Conservation (phyloP, 1,284 basidiomycete genomes). For the Chiua sp. region DNA sequence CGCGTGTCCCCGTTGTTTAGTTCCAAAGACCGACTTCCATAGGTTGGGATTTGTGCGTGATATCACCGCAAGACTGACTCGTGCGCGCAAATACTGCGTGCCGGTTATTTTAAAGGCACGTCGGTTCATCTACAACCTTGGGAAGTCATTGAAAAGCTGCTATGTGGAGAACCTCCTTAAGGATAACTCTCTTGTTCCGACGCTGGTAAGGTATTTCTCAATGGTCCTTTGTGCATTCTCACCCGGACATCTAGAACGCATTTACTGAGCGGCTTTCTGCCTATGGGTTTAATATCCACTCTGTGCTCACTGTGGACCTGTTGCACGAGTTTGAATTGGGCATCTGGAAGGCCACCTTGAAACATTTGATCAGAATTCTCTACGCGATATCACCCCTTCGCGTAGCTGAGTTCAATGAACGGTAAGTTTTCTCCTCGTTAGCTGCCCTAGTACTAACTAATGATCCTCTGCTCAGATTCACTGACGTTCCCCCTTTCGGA, state of each 20-base stretch:
- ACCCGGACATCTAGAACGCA: not conserved
- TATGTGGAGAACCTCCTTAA: constrained; percentile 8
- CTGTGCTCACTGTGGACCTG: constrained; percentile 2
- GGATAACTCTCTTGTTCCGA: constrained; percentile 11
- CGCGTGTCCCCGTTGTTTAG: no score
- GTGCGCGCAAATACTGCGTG: no score
- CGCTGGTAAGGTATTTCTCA: not conserved
- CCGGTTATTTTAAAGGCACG: not conserved
- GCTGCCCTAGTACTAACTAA: no score
- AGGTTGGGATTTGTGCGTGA: no score
- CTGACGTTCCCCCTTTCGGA: no score
- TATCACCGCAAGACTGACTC: no score
- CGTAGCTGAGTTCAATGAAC: constrained; percentile 1
- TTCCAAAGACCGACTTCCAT: no score
- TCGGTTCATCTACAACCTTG: constrained; percentile 26
- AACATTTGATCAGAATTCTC: constrained; percentile 12
- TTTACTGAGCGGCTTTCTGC: not conserved
- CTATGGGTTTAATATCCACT: not conserved
- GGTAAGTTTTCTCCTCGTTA: not conserved
- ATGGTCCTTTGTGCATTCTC: not conserved
- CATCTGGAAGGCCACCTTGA: constrained; percentile 8
- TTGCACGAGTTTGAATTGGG: constrained; percentile 19
- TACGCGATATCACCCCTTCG: not conserved
- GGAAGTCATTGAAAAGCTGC: constrained; percentile 14
- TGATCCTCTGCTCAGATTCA: no score